Evolutionary conservation across 805 yeast species (phyloP), one percentile per base, ranked within the genome.

Genomic region (Starmerella scarabaei): DNA sequence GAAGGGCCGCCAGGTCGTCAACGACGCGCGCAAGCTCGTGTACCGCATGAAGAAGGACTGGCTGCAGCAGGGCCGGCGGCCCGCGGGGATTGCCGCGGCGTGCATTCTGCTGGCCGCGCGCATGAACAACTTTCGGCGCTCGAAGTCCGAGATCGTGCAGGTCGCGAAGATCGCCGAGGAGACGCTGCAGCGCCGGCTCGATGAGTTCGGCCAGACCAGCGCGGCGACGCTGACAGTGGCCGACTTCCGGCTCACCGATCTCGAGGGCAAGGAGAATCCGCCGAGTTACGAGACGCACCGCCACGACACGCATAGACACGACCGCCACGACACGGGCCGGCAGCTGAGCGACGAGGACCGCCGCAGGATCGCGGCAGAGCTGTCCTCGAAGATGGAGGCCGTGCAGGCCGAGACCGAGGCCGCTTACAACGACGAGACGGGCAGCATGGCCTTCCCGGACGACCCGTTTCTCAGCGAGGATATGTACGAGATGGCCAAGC

Each of bases 61-160:
- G 96, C 80, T 91, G 50, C 82, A 78, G 57, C 93, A 84, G 61
- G 99, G 99, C 20, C 72, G 99, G 56, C 69, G 97, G 47, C 98
- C 99, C 0, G 97, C 98, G 0, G 98, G 99, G 53, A 75, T 91
- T 39, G 98, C 98, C 0, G 99, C 97, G 18, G 98, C 98, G 0
- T 85, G 96, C 60, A 67, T 91, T 2, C 58, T 93, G 33, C 63
- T 91, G 37, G 98, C 99, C 0, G 91, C 96, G 2, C 71, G 98
- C 60, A 93, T 91, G 97, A 91, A 91, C 61, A 86, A 86, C 55
- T 77, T 81, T 57, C 71, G 95, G 55, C 69, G 97, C 54, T 78
- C 93, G 2, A 94, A 88, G 58, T 72, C 86, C 1, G 97, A 93
- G 57, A 79, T 91, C 39, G 96, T 88, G 15, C 88, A 93, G 0